Conservation (phyloP, 2,329 filamentous ascomycete species). For the Calonectria pauciramosa region DNA sequence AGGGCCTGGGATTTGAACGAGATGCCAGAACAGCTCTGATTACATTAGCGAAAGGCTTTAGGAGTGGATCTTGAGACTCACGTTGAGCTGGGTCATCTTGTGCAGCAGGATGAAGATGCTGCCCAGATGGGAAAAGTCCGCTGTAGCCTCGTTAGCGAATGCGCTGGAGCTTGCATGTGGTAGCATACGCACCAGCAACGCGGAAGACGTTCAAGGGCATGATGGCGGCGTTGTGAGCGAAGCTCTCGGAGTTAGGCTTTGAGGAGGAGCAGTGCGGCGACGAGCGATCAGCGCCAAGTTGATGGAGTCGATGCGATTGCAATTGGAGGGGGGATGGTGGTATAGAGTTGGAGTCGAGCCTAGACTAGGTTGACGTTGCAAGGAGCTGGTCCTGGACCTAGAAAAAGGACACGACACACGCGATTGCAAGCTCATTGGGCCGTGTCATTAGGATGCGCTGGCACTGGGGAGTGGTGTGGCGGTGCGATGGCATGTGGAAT, state of each 20-base stretch:
- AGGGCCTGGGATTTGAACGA: conserved; percentile 99
- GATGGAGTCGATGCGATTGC: conserved; percentile 20
- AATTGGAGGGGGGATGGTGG: conserved; percentile 34
- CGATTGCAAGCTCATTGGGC: conserved; percentile 49
- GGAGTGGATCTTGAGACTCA: conserved; percentile 59
- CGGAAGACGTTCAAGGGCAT: conserved; percentile 72
- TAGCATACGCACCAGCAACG: conserved; percentile 62
- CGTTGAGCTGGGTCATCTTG: conserved; percentile 95
- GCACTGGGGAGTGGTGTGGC: conserved; percentile 23
- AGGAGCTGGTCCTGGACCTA: conserved; percentile 39
- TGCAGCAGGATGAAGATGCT: conserved; percentile 96
- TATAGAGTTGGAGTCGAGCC: conserved; percentile 28
- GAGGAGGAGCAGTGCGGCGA: conserved; percentile 36
- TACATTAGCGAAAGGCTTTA: conserved; percentile 37
- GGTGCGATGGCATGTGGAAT: not conserved
- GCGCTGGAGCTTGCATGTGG: conserved; percentile 21
- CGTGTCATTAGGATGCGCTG: conserved; percentile 35
- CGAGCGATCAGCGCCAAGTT: conserved; percentile 26
- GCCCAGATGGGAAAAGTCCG: conserved; percentile 93
- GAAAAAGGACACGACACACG: conserved; percentile 49
- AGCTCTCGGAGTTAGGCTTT: conserved; percentile 24
- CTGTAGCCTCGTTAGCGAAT: conserved; percentile 60
- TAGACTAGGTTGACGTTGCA: conserved; percentile 31
- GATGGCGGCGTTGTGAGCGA: conserved; percentile 33
- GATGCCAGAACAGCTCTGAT: conserved; percentile 95